Evolutionary conservation across 2,329 filamentous ascomycete genomes (phyloP).

Genomic region (Lecanoromycetidae sp.): DNA sequence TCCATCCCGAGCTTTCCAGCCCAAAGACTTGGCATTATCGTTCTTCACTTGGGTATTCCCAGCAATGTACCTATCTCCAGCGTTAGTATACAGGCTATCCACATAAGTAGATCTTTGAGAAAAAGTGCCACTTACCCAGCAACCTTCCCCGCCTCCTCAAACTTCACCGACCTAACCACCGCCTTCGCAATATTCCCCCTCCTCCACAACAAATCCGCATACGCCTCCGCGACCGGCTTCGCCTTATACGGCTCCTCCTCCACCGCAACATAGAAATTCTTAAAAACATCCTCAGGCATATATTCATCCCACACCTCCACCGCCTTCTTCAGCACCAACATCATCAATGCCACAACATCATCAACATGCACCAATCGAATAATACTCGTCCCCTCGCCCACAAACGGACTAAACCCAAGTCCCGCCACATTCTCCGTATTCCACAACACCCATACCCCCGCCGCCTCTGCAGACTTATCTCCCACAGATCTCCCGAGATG

Average conservation of each 20-base stretch:
- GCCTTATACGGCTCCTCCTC: background rate
- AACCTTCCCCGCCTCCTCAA: conserved; percentile 4
- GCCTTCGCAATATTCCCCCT: background rate
- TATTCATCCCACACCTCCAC: background rate
- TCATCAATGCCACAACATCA: conserved; percentile 4
- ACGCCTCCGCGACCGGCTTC: background rate
- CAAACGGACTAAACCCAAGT: conserved; percentile 1
- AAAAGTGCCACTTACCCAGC: background rate
- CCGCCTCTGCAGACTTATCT: background rate
- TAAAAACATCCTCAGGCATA: background rate
- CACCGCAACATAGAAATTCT: background rate
- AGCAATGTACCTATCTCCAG: background rate
- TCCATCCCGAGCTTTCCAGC: background rate
- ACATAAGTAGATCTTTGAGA: background rate
- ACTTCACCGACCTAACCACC: background rate
- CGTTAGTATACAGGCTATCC: background rate
- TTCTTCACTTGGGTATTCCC: background rate
- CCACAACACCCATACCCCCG: background rate
- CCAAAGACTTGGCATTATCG: background rate
- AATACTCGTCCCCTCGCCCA: background rate
- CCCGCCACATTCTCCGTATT: background rate
- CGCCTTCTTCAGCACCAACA: background rate
- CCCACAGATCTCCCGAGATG: background rate
- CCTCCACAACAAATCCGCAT: background rate
- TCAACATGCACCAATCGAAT: conserved; percentile 2